Percentiles rank a stretch among this genome's conserved stretches.
phyloP scores from a whole-genome alignment of 225 moss, liverwort and hornwort genomes.

The Pseudisothecium myosuroides region DNA sequence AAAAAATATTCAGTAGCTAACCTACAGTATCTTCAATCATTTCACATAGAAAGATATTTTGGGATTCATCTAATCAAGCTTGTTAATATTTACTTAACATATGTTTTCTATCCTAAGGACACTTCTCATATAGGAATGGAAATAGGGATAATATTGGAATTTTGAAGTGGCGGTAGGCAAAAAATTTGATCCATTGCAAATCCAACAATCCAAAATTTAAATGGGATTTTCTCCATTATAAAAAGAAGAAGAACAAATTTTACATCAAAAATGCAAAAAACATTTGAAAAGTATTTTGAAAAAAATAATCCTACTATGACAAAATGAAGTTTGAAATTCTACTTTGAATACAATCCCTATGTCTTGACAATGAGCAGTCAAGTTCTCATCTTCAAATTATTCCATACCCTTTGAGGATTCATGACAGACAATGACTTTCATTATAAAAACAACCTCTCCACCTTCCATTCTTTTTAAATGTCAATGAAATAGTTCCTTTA shows the following conservation, averaged over 20 bases:
- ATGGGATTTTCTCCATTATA: too few relatives aligned
- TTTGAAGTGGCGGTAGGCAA: too few relatives aligned
- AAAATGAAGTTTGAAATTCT: background rate
- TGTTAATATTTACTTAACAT: too few relatives aligned
- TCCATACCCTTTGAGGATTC: background rate
- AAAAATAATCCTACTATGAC: background rate
- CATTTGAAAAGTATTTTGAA: background rate
- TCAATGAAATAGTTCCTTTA: background rate
- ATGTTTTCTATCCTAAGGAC: accelerated
- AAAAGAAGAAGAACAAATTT: too few relatives aligned
- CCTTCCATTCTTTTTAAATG: accelerated
- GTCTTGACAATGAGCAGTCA: background rate
- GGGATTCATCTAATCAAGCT: too few relatives aligned
- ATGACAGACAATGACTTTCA: background rate
- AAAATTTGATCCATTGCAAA: too few relatives aligned
- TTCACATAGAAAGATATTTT: too few relatives aligned
- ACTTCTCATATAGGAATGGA: accelerated
- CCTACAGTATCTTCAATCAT: too few relatives aligned
- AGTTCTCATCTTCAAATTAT: accelerated
- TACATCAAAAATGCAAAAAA: too few relatives aligned
- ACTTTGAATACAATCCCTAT: background rate
- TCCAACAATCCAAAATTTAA: too few relatives aligned
- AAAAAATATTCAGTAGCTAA: too few relatives aligned
- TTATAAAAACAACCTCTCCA: background rate
- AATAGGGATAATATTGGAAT: too few relatives aligned